Percentiles rank a stretch among this genome's conserved stretches.
These are phyloP conservation scores for Heritiera fomes DNA, from an alignment of 345 rosid genomes.

Conservation along the genomic window DNA sequence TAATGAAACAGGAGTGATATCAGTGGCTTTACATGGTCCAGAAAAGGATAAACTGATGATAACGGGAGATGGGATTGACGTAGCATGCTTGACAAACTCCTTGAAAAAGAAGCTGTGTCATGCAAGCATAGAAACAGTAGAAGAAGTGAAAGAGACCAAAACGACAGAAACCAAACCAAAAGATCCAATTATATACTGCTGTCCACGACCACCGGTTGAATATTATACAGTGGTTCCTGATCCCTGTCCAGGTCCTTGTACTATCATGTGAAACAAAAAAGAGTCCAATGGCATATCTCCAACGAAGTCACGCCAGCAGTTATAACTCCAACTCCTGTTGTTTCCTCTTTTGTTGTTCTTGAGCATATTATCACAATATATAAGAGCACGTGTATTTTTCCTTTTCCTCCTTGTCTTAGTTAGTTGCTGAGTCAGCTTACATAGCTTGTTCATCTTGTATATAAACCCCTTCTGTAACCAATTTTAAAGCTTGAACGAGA, in stretches of 20 bases:
- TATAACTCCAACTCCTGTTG: neutral
- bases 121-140: constrained; percentile 31
- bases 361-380: no score
- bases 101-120: neutral
- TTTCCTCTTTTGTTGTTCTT: no score
- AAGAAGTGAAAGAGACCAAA: constrained; percentile 30
- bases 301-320: neutral
- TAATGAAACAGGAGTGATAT: constrained; percentile 27
- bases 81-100: no score
- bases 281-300: neutral
- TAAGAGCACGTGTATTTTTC: no score
- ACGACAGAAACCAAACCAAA: neutral
- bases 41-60: no score
- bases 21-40: no score
- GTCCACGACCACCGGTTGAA: constrained; percentile 17
- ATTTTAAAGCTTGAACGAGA: no score
- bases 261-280: constrained; percentile 30
- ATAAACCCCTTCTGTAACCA: no score
- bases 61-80: no score
- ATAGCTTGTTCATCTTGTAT: no score
- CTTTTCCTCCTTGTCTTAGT: no score
- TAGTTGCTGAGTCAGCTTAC: no score
- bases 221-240: constrained; percentile 24
- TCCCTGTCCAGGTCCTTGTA: constrained; percentile 30
- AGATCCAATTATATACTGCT: neutral